A percentile compares a stretch with the other conserved stretches of the same genome.
These are phyloP conservation scores for Haematococcus lacustris DNA, from an alignment of 139 green algal genomes.

Conservation along the genomic window DNA sequence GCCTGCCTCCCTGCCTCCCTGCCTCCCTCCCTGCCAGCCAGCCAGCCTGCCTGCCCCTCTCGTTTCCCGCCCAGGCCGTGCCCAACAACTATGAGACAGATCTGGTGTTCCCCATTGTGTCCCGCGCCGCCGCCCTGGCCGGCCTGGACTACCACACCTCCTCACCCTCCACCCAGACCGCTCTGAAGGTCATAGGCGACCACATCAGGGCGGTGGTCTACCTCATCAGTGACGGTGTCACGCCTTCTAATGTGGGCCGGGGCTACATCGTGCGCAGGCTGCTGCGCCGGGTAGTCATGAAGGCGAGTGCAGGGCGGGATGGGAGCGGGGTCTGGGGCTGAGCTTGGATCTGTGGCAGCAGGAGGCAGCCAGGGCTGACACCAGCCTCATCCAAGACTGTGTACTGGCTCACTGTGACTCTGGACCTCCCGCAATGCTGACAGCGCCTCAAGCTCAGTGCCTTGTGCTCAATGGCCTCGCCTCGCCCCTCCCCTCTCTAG, in stretches of 20 bases:
- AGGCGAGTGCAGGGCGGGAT: conserved; percentile 23
- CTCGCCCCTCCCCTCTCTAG: no score
- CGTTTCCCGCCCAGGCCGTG: conserved; percentile 58
- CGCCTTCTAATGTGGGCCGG: conserved; percentile 79
- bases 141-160: conserved; percentile 54
- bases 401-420: no score
- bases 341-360: no score
- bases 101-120: conserved; percentile 84
- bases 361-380: no score
- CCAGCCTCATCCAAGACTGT: no score
- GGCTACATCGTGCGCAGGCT: conserved; percentile 86
- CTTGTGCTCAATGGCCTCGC: no score
- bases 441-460: no score
- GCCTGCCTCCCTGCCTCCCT: no score
- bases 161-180: conserved; percentile 34
- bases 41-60: no score
- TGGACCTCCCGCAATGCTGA: no score
- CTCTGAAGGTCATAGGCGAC: conserved; percentile 81
- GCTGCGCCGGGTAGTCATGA: conserved; percentile 75
- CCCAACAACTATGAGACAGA: conserved; percentile 96
- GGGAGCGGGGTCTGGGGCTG: no score
- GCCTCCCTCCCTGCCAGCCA: no score
- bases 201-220: conserved; percentile 79
- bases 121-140: conserved; percentile 59
- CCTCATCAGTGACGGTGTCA: conserved; percentile 79